Conservation (phyloP, 257 asterid genomes). For the Solanum tacnaense region DNA sequence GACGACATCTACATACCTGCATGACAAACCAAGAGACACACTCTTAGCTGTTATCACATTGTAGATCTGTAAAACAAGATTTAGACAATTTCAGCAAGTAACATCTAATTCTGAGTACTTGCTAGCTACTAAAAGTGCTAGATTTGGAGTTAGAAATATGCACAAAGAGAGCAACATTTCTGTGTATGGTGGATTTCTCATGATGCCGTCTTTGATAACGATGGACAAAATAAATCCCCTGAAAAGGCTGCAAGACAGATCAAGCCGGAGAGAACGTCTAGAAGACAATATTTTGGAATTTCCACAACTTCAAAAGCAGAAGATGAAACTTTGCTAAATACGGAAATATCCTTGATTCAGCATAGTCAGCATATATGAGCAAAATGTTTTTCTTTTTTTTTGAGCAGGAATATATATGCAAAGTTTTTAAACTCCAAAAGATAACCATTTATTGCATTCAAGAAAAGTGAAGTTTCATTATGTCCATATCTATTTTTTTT, state of each 20-base stretch:
- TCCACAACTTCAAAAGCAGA: neutral
- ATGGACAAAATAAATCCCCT: neutral
- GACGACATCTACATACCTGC: slow-evolving; percentile 93
- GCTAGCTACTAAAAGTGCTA: neutral
- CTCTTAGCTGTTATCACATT: neutral
- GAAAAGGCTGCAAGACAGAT: neutral
- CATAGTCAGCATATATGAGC: neutral
- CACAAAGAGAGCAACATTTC: neutral
- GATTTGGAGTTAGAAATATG: neutral
- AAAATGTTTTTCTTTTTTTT: neutral
- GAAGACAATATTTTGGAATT: neutral
- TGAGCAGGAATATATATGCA: neutral
- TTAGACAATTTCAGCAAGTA: neutral
- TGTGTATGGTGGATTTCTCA: neutral
- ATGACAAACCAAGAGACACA: slow-evolving; percentile 1
- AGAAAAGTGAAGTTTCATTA: neutral
- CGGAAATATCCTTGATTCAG: neutral
- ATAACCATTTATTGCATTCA: neutral
- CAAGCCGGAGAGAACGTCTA: neutral
- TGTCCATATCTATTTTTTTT: neutral
- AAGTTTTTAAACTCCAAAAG: neutral
- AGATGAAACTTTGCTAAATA: neutral
- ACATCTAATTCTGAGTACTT: neutral
- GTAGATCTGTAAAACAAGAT: neutral
- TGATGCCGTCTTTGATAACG: neutral